Evolutionary conservation across 2,329 filamentous ascomycete species (phyloP), one percentile per base, ranked within the genome.

Genomic region (Aspergillaceae sp.): DNA sequence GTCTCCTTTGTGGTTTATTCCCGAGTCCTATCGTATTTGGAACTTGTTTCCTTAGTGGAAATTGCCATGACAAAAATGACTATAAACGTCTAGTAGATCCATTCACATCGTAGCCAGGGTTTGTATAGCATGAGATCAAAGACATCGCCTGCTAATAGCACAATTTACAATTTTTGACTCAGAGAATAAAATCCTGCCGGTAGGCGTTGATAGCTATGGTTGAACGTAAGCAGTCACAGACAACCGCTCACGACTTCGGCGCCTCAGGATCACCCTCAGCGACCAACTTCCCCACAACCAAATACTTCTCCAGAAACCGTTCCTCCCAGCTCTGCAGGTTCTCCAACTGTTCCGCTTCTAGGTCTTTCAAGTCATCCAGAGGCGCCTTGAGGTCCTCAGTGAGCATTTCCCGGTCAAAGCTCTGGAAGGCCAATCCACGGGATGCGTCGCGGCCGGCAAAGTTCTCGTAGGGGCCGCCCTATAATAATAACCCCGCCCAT

Each of bases 321-420:
- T 94, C 88, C 73, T 96, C 90, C 92, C 92, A 98, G 2, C 87
- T 88, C 58, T 78, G 75, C 66, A 96, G 71, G 42, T 89, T 86
- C 65, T 94, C 90, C 69, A 86, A 71, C 74, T 94, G 83, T 48
- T 91, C 88, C 1, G 64, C 66, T 4, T 80, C 81, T 50, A 97
- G 68, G 47, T 83, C 87, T 43, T 80, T 75, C 38, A 95, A 74
- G 44, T 76, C 80, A 64, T 95, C 89, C 51, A 96, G 72, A 40
- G 88, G 87, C 0, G 80, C 91, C 47, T 92, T 80, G 46, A 97
- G 71, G 66, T 96, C 86, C 74, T 91, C 82, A 11, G 92, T 97
- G 70, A 97, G 72, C 89, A 97, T 94, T 5, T 90, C 86, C 74
- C 87, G 81, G 64, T 96, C 92, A 66, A 98, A 97, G 71, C 87